Base-by-base conservation (phyloP, 2,329 filamentous ascomycete genomes). In the Chrysosporium keratinophilum region DNA sequence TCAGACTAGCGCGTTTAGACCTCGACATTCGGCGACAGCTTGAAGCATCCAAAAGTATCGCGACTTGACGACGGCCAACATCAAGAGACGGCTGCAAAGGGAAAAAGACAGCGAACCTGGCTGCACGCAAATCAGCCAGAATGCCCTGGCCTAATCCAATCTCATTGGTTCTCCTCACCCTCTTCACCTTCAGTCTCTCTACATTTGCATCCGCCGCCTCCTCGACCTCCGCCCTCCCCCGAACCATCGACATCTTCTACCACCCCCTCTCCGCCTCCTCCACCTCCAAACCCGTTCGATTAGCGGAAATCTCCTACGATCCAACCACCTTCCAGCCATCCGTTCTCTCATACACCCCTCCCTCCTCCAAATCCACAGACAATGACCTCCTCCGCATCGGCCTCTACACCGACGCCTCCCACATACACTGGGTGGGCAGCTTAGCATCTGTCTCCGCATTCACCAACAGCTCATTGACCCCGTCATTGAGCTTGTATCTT, bases 371-470 rank as follows among this genome's bases (percentile, higher is more conserved):
- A 20, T 35, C 44, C 15, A 20, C 35, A 46, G 28, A 39, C 60
- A 69, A 75, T 52, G 72, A 75, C 62, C 76, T 81, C 58, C 67
- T 79, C 44, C 74, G 77, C 39, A 69, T 81, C 5, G 78, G 77
- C 56, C 73, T 79, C 34, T 76, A 71, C 60, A 78, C 61, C 39
- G 59, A 59, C 17, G 66, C 35, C 42, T 65, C 65, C 43, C 47
- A 63, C 14, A 68, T 65, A 50, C 65, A 69, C 63, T 72, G 69
- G 70, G 64, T 68, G 7, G 70, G 71, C 5, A 70, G 67, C 35
- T 61, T 74, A 14, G 66, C 70, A 7, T 71, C 70, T 5, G 52
- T 65, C 19, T 65, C 67, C 11, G 62, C 67, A 1, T 65, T 74
- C 48, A 50, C 15, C 33, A 46, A 50, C 41, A 54, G 47, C 40